These are phyloP conservation scores for Amanita brunnescens DNA, from an alignment of 768 basidiomycete species.

Conservation along the genomic window DNA sequence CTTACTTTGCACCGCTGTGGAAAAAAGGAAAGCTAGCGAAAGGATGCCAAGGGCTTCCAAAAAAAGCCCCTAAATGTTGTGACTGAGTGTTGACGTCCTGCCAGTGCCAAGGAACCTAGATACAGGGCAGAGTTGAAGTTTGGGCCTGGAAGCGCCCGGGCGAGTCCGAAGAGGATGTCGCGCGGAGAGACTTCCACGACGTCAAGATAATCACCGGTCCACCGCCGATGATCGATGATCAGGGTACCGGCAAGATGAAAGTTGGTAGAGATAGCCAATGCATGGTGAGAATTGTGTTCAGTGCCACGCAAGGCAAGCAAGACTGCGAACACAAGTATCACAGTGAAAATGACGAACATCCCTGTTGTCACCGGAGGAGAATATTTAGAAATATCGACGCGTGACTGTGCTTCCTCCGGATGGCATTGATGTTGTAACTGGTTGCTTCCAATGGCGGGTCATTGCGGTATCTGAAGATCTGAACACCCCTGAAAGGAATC, in stretches of 20 bases:
- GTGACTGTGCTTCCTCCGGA: background rate
- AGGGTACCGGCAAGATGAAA: constrained; percentile 39
- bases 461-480: too few species aligned
- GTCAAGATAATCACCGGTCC: constrained; percentile 52
- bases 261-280: constrained; percentile 32
- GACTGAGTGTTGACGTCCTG: constrained; percentile 16
- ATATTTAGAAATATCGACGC: background rate
- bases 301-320: constrained; percentile 22
- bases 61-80: constrained; percentile 32
- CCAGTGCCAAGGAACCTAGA: constrained; percentile 36
- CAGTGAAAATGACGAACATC: background rate
- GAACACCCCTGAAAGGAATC: too few species aligned
- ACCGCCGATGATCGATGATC: constrained; percentile 45
- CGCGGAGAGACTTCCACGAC: constrained; percentile 41
- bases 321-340: constrained; percentile 15
- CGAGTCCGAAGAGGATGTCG: constrained; percentile 47
- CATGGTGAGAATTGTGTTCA: constrained; percentile 17
- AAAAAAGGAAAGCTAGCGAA: constrained; percentile 33
- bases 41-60: constrained; percentile 46
- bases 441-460: too few species aligned
- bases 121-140: constrained; percentile 50
- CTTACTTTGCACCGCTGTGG: constrained; percentile 26
- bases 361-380: constrained; percentile 3
- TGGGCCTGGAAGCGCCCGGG: constrained; percentile 43
- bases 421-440: too few species aligned